A percentile compares a stretch with the other conserved stretches of the same genome.
Conservation (phyloP, 2,329 filamentous ascomycete genomes). For the Diaporthe amygdali region DNA sequence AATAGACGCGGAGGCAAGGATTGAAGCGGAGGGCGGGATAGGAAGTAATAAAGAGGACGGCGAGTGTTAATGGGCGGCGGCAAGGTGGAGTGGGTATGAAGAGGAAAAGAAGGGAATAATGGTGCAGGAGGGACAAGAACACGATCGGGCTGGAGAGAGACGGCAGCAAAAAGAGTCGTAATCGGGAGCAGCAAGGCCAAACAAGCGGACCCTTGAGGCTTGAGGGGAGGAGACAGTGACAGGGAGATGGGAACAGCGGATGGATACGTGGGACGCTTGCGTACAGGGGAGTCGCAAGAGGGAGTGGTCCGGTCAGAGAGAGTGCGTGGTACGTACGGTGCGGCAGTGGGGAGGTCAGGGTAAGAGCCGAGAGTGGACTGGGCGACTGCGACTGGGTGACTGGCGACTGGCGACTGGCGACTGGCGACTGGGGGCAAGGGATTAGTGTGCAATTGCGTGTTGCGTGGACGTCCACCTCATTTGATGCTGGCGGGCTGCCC, state of each 20-base stretch:
- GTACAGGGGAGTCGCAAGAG: constrained; percentile 1
- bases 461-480: constrained; percentile 21
- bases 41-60: constrained; percentile 7
- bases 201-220: background rate
- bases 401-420: too few relatives aligned
- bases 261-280: constrained; percentile 21
- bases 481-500: background rate
- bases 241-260: constrained; percentile 12
- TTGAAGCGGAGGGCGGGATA: constrained; percentile 8
- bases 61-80: background rate
- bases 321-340: constrained; percentile 14
- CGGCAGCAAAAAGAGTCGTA: background rate
- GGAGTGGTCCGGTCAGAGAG: background rate
- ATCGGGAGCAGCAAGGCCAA: background rate
- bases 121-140: background rate
- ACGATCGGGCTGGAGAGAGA: background rate
- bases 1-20: background rate
- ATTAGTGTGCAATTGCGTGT: constrained; percentile 23
- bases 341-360: background rate
- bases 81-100: background rate
- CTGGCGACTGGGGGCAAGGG: background rate
- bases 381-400: background rate
- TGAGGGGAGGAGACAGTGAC: constrained; percentile 10
- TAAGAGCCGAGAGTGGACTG: constrained; percentile 13
- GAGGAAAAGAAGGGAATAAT: background rate